Evolutionary conservation across 345 rosid genomes (phyloP), one percentile per base, ranked within the genome.

Genomic region (Eucalyptus globulus): DNA sequence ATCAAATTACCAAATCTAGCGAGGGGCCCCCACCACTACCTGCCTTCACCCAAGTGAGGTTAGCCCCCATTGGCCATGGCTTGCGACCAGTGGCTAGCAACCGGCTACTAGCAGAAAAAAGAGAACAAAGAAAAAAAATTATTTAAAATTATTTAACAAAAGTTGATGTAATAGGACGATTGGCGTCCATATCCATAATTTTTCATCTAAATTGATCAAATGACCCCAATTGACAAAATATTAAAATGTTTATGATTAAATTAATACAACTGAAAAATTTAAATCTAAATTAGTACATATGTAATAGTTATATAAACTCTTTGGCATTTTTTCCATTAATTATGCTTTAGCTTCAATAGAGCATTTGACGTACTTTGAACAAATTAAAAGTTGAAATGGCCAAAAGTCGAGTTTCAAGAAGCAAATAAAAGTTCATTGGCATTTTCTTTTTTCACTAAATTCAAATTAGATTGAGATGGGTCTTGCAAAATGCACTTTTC

Each of bases 141-240:
- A 40, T 5, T 40, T 40, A 1, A 7, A 16, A 16, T 16, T 53
- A 53, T 21, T 8, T 22, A 9, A 56, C 9, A 56, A 22, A 9
- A 22, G 6, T 56, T 0, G 1, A 56, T 22, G 0, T n/a, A n/a
- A 2, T 56, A 24, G 1, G 6, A 9, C 0, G 5, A 0, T 24
- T 9, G 12, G 0, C 3, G 1, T 24, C 6, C 29, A 56, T 0
- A 11, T 56, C 3, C 6, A 56, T 24, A 21, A 53, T 21, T 19
- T 21, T 53, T 53, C 19, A 49, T 7, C 13, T 56, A 56, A 56
- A 9, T 56, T 56, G 29, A 22, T 12, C 0, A 24, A 24, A 56
- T 56, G 29, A 24, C 27, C 27, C 29, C 3, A 56, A 56, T 24
- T 56, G 0, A 56, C 0, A 2, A 56, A 56, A 56, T 56, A 56